Evolutionary conservation across 1,284 basidiomycete species (phyloP), one percentile per base, ranked within the genome.

Genomic region (Lignosus rhinocerotis): DNA sequence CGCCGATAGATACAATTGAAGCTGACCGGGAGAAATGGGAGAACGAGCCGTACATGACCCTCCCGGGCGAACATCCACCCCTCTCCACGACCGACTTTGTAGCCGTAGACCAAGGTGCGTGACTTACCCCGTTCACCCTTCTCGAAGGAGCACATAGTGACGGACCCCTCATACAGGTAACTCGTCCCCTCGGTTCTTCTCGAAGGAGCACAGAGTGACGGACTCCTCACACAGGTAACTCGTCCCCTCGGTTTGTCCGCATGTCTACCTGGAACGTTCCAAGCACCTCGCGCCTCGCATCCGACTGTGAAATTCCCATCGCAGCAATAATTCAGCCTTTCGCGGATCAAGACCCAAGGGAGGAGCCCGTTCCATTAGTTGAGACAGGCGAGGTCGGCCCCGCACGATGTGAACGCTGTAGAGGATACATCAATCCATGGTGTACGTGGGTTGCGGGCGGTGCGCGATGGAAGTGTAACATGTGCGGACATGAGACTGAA

Each of bases 371-470:
- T 6, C 95, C 96, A 0, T 67, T 94, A 5, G 86, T 98, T 8
- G 78, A 90, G 66, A 79, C 80, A 19, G 83, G 85, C 44, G 72
- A 80, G 44, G 72, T 74, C 8, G 96, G 95, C 9, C 97, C 96
- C 14, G 85, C 92, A 12, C 83, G 97, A 38, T 99, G 97, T 71
- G 85, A 82, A 53, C 80, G 84, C 45, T 99, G 97, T 75, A 82
- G 94, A 65, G 93, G 84, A 0, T 99, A 99, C 74, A 83, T 99
- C 69, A 99, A 98, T 72, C 90, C 96, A 0, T 99, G 95, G 95
- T 94, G 90, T 70, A 80, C 81, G 33, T 99, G 93, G 84, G 79
- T 86, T 16, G 84, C 92, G 38, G 93, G 93, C 9, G 97, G 97
- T 3, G 84, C 85, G 61, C 85, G 82, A 65, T 99, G 95, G 93